These are phyloP conservation scores for Solanum dulcamara DNA, from an alignment of 257 asterid species.

Conservation along the genomic window DNA sequence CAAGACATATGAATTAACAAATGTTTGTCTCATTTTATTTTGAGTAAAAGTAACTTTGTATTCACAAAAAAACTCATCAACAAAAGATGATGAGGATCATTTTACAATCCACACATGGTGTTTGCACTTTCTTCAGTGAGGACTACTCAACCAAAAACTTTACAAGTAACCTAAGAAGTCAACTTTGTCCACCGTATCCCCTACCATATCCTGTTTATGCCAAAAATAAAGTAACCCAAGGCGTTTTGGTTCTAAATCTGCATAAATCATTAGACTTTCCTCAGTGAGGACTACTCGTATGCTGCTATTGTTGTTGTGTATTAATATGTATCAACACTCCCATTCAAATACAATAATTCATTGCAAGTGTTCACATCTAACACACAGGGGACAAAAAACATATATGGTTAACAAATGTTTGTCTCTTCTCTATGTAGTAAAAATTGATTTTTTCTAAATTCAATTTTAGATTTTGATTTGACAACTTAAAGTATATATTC, in stretches of 20 bases:
- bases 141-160: too few relatives aligned
- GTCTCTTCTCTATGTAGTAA: neutral
- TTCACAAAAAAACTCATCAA: too few relatives aligned
- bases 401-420: neutral
- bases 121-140: too few relatives aligned
- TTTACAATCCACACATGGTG: too few relatives aligned
- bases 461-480: neutral
- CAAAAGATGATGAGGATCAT: too few relatives aligned
- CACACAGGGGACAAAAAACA: neutral
- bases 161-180: too few relatives aligned
- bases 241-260: too few relatives aligned
- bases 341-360: neutral
- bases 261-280: too few relatives aligned
- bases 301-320: neutral
- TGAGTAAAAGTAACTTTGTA: too few relatives aligned
- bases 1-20: neutral
- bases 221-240: too few relatives aligned
- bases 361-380: neutral
- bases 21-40: neutral
- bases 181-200: too few relatives aligned
- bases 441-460: neutral
- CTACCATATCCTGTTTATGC: too few relatives aligned
- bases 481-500: neutral
- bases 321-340: neutral
- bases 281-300: neutral